Percentiles rank a stretch among this genome's conserved stretches.
phyloP scores from a whole-genome alignment of 164 flowering plant genomes.

The Cinnamomum chago region DNA sequence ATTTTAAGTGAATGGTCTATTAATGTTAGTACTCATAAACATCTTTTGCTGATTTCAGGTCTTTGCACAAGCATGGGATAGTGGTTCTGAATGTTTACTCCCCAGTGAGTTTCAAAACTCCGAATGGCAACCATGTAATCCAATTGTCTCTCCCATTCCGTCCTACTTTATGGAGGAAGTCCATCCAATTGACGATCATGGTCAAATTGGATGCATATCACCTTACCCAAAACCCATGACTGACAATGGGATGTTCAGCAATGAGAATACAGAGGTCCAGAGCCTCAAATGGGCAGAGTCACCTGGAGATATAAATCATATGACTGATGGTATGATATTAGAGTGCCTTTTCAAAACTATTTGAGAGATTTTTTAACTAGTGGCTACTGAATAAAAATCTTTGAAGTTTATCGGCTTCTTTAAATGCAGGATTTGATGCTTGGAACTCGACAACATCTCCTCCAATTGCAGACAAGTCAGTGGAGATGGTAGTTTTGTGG shows the following conservation, averaged over 20 bases:
- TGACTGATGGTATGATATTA: slow-evolving; percentile 22
- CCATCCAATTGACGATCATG: slow-evolving; percentile 34
- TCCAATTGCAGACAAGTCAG: slow-evolving; percentile 36
- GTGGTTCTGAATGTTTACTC: slow-evolving; percentile 21
- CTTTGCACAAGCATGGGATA: slow-evolving; percentile 25
- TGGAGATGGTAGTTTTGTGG: slow-evolving; percentile 31
- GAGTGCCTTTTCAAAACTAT: slow-evolving; percentile 1
- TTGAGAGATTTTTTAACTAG: not conserved
- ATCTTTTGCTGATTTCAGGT: slow-evolving; percentile 30
- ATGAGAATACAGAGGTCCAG: slow-evolving; percentile 36
- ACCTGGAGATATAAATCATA: slow-evolving; percentile 21
- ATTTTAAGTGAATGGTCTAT: not conserved
- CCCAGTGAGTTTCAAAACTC: slow-evolving; percentile 24
- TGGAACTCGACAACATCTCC: slow-evolving; percentile 19
- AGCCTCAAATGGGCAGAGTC: slow-evolving; percentile 35
- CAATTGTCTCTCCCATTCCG: slow-evolving; percentile 27
- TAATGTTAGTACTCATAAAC: not conserved
- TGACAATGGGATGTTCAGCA: slow-evolving; percentile 36
- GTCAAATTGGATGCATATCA: slow-evolving; percentile 35
- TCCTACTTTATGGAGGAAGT: slow-evolving; percentile 42
- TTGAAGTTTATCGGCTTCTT: slow-evolving; percentile 15
- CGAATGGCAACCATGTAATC: slow-evolving; percentile 30
- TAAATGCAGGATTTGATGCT: slow-evolving; percentile 35
- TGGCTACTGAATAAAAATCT: slow-evolving; percentile 4
- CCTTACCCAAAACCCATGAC: slow-evolving; percentile 34